Base-by-base conservation (phyloP, 805 yeast species). In the Millerozyma miso region DNA sequence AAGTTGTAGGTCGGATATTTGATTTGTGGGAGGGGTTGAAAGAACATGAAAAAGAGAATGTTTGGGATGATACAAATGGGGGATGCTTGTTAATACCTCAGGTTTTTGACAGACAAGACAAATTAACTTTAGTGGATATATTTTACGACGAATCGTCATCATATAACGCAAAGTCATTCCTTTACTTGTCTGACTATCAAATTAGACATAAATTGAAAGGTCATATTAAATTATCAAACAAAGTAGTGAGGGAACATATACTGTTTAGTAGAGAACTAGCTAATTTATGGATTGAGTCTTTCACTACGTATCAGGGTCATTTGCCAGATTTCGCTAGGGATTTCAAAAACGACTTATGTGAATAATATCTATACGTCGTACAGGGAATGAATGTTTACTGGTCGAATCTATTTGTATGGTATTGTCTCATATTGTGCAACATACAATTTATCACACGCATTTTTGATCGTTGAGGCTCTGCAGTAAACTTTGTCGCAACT, bases 71-170 rank as follows among this genome's bases (percentile, higher is more conserved):
- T 6, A 39, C 16, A 12, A 42, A 41, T 39, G 53, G 43, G 6
- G 44, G 43, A 10, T 29, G 37, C 7, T 49, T 48, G 20, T 43
- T 62, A 13, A 40, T 59, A 4, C 65, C 66, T 1, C 56, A 51
- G 23, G 49, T 52, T 3, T 61, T 51, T 44, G 52, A 37, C 14
- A 17, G 35, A n/a, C 49, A 42, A 4, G 35, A 47, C 17, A 43
- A 36, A 29, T 40, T 62, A 19, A 35, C 59, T 3, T 38, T 53
- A 3, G 48, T 55, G 31, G 59, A 54, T 35, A 50, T 46, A 33
- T 52, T 50, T 31, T 55, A 46, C 37, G 56, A 54, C 29, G 61
- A 54, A 15, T 33, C 39, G 3, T 40, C 51, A 1, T 43, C 47
- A 13, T 44, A 39, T 16, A 46, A 46, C 13, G 36, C 39, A 7